These are phyloP conservation scores for Ensete ventricosum DNA, from an alignment of 176 grass and related monocot species.

Conservation along the genomic window DNA sequence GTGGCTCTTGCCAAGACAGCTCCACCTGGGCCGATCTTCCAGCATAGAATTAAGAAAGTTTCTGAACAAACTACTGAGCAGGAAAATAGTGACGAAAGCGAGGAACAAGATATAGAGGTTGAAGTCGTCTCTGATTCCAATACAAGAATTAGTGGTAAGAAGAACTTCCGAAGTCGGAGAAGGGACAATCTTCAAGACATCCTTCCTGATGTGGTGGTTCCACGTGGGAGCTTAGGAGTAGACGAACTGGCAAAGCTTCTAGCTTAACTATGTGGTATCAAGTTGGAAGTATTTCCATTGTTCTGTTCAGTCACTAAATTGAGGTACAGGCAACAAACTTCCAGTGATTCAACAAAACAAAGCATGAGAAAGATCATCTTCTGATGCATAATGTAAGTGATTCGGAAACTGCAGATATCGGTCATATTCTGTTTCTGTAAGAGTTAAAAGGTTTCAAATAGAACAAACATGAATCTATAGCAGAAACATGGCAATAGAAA, in stretches of 20 bases:
- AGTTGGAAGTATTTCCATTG: background rate
- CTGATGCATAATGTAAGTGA: too few species aligned
- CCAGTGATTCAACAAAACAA: too few species aligned
- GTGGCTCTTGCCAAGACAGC: constrained; percentile 53
- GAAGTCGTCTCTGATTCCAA: constrained; percentile 15
- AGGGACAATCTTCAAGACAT: constrained; percentile 35
- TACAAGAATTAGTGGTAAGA: constrained; percentile 22
- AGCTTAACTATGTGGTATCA: constrained; percentile 26
- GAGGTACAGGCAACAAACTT: background rate
- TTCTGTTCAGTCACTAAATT: background rate
- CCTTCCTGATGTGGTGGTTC: constrained; percentile 45
- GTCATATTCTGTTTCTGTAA: too few species aligned
- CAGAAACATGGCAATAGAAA: too few species aligned
- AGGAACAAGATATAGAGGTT: constrained; percentile 20
- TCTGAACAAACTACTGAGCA: background rate
- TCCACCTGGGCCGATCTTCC: constrained; percentile 31
- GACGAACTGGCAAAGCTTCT: constrained; percentile 91
- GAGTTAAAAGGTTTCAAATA: too few species aligned
- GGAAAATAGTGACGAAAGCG: constrained; percentile 24
- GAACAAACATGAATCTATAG: too few species aligned
- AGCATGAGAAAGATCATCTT: too few species aligned
- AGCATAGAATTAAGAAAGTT: constrained; percentile 27
- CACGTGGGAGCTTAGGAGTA: constrained; percentile 56
- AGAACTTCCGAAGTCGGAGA: constrained; percentile 24
- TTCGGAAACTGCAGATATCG: too few species aligned